These are phyloP conservation scores for Remersonia thermophila DNA, from an alignment of 2,329 filamentous ascomycete species.

Conservation along the genomic window DNA sequence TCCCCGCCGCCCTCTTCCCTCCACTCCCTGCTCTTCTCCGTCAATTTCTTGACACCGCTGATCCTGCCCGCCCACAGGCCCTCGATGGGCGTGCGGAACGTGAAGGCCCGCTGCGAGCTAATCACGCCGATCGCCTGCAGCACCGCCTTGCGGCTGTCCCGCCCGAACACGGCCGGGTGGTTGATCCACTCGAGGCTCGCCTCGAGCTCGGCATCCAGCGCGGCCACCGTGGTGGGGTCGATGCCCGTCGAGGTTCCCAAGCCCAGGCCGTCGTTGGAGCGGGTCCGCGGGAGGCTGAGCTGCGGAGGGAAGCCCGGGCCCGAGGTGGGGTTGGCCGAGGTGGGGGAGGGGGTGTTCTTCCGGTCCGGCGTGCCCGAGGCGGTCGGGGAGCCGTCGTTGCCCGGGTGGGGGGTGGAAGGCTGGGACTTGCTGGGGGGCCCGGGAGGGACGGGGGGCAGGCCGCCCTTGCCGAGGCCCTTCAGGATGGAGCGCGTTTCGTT, in stretches of 20 bases:
- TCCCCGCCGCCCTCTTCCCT: constrained; percentile 73
- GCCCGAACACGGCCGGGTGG: constrained; percentile 86
- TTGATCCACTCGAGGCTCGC: constrained; percentile 93
- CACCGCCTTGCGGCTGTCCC: constrained; percentile 90
- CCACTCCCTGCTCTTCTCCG: constrained; percentile 82
- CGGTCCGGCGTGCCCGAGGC: constrained; percentile 37
- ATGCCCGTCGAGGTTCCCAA: constrained; percentile 53
- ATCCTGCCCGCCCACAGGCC: constrained; percentile 79
- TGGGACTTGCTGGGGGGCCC: constrained; percentile 33
- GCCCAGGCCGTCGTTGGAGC: constrained; percentile 46
- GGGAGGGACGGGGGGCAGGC: constrained; percentile 76
- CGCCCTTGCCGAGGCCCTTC: constrained; percentile 90
- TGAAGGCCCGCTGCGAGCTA: constrained; percentile 84
- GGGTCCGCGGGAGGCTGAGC: constrained; percentile 35
- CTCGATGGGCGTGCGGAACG: constrained; percentile 83
- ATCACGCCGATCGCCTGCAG: constrained; percentile 95
- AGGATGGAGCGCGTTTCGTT: constrained; percentile 90
- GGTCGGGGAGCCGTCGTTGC: constrained; percentile 32
- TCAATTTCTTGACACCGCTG: constrained; percentile 65
- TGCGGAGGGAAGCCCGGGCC: constrained; percentile 22
- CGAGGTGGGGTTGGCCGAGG: constrained; percentile 33
- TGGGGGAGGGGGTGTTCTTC: constrained; percentile 44
- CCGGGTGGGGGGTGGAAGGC: constrained; percentile 37
- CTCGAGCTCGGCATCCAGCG: constrained; percentile 84
- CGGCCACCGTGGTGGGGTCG: constrained; percentile 66